Base-by-base conservation (phyloP, 805 yeast species). In the Saturnispora zaruensis region DNA sequence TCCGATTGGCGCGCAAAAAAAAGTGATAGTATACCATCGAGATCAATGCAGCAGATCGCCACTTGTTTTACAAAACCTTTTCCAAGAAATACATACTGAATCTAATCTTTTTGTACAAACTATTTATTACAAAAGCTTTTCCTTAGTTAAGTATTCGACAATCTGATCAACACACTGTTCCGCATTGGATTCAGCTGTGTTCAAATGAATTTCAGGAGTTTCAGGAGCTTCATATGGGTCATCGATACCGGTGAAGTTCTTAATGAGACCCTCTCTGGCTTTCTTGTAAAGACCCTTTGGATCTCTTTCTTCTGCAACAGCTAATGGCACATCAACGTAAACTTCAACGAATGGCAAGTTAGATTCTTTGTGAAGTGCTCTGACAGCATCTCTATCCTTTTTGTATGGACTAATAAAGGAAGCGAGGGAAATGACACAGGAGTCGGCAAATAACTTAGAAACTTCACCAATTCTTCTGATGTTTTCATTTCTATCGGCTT, bases 161-260 rank as follows among this genome's bases (percentile, higher is more conserved):
- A 90, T 84, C 56, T 75, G 70, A 57, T 76, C 68, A 30, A 95
- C 96, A 61, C 91, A 79, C 63, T 89, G 86, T 70, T 90, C 96
- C 44, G 89, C 78, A 38, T 84, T 69, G 49, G 74, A 70, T 59
- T 79, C 74, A 63, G 84, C 83, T 51, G 91, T 87, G 58, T 78
- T 78, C 64, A 90, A 70, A 63, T 84, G 90, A 52, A 90, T 74
- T 70, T 90, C 98, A 25, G 98, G 87, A 33, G 68, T 61, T 57
- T 76, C 84, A 46, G 98, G 98, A 3, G 86, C 93, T 73, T 90
- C 98, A 66, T 90, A 90, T 36, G 98, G 98, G 9, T 96, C 97
- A 56, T 89, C 82, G 51, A 90, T 84, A 51, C 98, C 98, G 14
- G 98, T 90, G 72, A 90, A 90, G 64, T 90, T 96, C 69, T 87